phyloP scores from a whole-genome alignment of 148 eudicot genomes.

The Suaeda aralocaspica region DNA sequence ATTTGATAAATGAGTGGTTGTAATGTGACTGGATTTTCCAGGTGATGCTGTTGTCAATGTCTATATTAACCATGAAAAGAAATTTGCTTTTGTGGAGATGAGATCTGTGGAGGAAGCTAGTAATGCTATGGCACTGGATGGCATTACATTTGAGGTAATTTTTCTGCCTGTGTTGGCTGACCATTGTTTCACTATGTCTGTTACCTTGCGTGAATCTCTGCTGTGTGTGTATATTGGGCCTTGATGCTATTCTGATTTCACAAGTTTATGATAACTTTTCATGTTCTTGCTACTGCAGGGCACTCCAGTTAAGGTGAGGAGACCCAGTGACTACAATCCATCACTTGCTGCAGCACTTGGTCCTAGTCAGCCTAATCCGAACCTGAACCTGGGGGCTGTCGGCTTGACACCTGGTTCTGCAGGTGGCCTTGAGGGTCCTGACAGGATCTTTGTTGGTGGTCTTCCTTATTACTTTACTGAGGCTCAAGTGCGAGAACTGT shows the following conservation, averaged over 20 bases:
- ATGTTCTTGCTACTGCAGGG: conserved; percentile 46
- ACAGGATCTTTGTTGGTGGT: conserved; percentile 92
- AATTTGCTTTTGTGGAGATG: conserved; percentile 90
- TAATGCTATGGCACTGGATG: conserved; percentile 81
- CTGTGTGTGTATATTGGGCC: neutral
- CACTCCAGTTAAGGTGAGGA: conserved; percentile 84
- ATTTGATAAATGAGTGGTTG: neutral
- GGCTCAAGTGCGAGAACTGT: conserved; percentile 80
- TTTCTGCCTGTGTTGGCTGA: neutral
- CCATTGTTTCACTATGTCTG: neutral
- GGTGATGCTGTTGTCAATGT: conserved; percentile 97
- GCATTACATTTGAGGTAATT: conserved; percentile 63
- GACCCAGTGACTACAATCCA: conserved; percentile 96
- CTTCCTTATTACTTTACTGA: conserved; percentile 95
- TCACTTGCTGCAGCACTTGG: conserved; percentile 96
- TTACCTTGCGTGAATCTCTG: neutral
- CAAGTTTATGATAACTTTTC: neutral
- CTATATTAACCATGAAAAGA: conserved; percentile 85
- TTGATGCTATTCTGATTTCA: neutral
- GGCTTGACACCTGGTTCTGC: conserved; percentile 87
- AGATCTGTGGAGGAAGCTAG: conserved; percentile 89
- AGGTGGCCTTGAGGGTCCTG: conserved; percentile 98
- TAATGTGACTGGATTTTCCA: conserved; percentile 22
- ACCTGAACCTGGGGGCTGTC: conserved; percentile 83
- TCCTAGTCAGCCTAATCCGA: conserved; percentile 92